A percentile compares a stretch with the other conserved stretches of the same genome.
Conservation (phyloP, 2,329 filamentous ascomycete genomes). For the Colletotrichum karsti region DNA sequence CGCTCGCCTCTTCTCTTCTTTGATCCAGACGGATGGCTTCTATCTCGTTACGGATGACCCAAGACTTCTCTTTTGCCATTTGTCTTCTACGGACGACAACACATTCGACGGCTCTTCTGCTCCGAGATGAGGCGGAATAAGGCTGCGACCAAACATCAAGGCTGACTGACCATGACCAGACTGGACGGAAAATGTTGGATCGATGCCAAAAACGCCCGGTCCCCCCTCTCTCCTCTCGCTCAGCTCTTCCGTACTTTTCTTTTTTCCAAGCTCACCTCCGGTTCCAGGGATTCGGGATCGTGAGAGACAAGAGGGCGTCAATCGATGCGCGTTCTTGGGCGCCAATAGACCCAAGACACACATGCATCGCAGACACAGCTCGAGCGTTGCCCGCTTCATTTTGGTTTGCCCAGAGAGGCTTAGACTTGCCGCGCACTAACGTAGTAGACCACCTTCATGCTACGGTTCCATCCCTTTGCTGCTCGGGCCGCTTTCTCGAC, state of each 20-base stretch:
- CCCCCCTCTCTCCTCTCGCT: not conserved
- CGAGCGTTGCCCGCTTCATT: not conserved
- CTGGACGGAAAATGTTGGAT: not conserved
- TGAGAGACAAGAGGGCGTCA: not conserved
- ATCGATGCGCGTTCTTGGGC: not conserved
- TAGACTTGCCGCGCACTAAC: not conserved
- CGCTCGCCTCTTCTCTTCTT: conserved; percentile 5
- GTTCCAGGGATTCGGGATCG: conserved; percentile 6
- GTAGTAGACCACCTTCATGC: not conserved
- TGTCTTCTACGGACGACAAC: not conserved
- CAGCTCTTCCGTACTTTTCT: not conserved
- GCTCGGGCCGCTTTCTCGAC: conserved; percentile 5
- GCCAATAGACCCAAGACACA: not conserved
- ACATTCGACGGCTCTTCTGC: not conserved
- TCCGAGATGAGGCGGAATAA: conserved; percentile 1
- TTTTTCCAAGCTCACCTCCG: not conserved
- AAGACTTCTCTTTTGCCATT: not conserved
- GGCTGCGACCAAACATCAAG: not conserved
- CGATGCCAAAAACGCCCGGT: not conserved
- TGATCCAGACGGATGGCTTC: not conserved
- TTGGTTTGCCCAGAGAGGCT: not conserved
- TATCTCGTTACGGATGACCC: not conserved
- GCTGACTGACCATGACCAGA: not conserved
- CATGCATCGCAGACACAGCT: not conserved
- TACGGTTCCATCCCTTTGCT: not conserved